Evolutionary conservation across 2,329 filamentous ascomycete species (phyloP).

Genomic region (Claviceps capensis): DNA sequence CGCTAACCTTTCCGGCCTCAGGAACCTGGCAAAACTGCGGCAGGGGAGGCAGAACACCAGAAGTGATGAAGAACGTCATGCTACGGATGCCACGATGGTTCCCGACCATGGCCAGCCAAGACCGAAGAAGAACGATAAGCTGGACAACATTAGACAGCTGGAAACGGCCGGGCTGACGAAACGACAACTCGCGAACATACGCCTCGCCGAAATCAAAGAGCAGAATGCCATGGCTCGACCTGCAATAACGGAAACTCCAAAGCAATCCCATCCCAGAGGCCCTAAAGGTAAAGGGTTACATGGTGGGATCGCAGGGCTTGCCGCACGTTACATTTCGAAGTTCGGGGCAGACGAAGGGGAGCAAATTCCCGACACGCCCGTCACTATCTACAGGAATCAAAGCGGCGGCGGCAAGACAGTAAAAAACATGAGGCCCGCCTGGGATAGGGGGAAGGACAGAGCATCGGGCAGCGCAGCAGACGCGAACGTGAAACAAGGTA

Average conservation of each 20-base stretch:
- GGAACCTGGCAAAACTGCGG: not conserved
- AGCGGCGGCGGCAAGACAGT: slow-evolving; percentile 6
- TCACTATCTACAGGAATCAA: slow-evolving; percentile 24
- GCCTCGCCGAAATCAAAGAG: slow-evolving; percentile 39
- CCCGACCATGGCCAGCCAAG: slow-evolving; percentile 14
- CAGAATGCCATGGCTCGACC: slow-evolving; percentile 32
- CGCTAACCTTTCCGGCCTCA: not conserved
- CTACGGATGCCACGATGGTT: slow-evolving; percentile 12
- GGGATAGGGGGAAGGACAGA: not conserved
- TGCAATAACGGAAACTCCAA: slow-evolving; percentile 26
- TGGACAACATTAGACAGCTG: slow-evolving; percentile 34
- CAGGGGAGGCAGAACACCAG: not conserved
- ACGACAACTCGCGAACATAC: slow-evolving; percentile 32
- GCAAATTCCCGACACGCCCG: slow-evolving; percentile 24
- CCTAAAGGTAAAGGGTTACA: slow-evolving; percentile 9
- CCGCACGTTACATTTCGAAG: not conserved
- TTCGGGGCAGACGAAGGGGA: slow-evolving; percentile 17
- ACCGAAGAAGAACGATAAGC: slow-evolving; percentile 25
- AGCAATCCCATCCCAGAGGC: slow-evolving; percentile 8
- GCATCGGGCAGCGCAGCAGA: not conserved
- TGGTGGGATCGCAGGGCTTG: slow-evolving; percentile 10
- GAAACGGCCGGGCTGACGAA: slow-evolving; percentile 31
- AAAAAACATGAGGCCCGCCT: not conserved
- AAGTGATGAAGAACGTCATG: slow-evolving; percentile 24
- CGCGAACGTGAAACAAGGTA: not conserved